A percentile compares a stretch with the other conserved stretches of the same genome.
Evolutionary conservation across 2,329 filamentous ascomycete genomes (phyloP).

Genomic region (Pseudogymnoascus sp.): DNA sequence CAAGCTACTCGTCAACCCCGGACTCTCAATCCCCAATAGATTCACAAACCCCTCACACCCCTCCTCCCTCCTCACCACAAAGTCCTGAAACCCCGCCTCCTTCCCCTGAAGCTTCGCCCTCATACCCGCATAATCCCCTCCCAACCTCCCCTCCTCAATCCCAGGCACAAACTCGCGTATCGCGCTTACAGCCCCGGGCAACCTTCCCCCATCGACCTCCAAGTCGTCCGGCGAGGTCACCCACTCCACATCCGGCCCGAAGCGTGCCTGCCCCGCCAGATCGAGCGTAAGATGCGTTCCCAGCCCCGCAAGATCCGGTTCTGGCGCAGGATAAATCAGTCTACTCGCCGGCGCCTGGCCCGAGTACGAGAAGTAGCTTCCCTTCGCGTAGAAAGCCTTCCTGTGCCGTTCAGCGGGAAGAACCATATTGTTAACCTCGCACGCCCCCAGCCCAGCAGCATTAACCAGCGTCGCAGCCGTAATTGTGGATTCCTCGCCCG

Average conservation of each 20-base stretch:
- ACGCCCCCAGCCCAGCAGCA: slow-evolving; percentile 73
- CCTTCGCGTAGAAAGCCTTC: slow-evolving; percentile 77
- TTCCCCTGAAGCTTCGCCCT: slow-evolving; percentile 72
- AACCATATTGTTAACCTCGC: slow-evolving; percentile 73
- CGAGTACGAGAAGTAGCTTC: slow-evolving; percentile 85
- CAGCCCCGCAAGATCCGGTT: slow-evolving; percentile 72
- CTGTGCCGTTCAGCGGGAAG: slow-evolving; percentile 48
- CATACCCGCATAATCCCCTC: slow-evolving; percentile 84
- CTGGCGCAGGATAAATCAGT: slow-evolving; percentile 80
- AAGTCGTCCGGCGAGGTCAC: slow-evolving; percentile 63
- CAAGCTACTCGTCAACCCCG: slow-evolving; percentile 77
- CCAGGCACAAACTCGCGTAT: slow-evolving; percentile 73
- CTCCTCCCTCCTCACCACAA: slow-evolving; percentile 68
- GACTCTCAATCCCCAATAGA: slow-evolving; percentile 86
- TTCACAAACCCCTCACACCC: slow-evolving; percentile 81
- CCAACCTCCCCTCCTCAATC: slow-evolving; percentile 57
- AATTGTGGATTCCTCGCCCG: slow-evolving; percentile 47
- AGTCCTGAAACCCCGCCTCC: slow-evolving; percentile 65
- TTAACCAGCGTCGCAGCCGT: slow-evolving; percentile 75
- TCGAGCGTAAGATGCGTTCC: slow-evolving; percentile 94
- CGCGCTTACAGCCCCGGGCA: slow-evolving; percentile 60
- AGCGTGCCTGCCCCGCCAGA: slow-evolving; percentile 72
- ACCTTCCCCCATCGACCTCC: slow-evolving; percentile 53
- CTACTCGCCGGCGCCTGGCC: slow-evolving; percentile 60
- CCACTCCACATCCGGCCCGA: slow-evolving; percentile 96